Conservation (phyloP, 2,329 filamentous ascomycete genomes). For the Capronia coronata region DNA sequence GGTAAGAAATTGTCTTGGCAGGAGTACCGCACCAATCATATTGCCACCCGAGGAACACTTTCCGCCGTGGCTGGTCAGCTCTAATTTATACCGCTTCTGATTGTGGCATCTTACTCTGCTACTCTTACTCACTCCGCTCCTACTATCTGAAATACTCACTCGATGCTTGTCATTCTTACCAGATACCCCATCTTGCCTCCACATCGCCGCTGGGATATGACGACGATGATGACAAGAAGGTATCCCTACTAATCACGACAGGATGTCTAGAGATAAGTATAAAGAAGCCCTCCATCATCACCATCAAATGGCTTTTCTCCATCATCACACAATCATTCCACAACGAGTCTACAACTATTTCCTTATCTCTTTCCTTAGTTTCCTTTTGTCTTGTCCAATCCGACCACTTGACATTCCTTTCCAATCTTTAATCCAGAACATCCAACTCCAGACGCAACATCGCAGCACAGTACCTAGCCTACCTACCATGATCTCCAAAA, state of each 20-base stretch:
- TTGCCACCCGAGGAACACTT: too few relatives aligned
- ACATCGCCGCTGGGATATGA: neutral
- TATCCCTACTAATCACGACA: neutral
- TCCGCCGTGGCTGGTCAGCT: neutral
- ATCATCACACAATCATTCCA: neutral
- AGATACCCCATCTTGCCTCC: neutral
- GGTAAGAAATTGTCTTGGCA: neutral
- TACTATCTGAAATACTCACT: neutral
- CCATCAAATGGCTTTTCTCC: neutral
- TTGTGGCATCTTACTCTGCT: neutral
- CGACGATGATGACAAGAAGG: neutral
- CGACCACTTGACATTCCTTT: neutral
- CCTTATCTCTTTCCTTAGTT: neutral
- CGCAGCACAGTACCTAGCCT: neutral
- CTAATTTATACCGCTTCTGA: neutral
- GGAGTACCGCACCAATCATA: neutral
- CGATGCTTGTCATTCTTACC: neutral
- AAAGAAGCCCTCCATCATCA: neutral
- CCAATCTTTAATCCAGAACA: neutral
- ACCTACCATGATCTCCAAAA: neutral
- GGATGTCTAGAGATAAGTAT: neutral
- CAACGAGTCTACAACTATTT: neutral
- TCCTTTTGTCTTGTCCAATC: neutral
- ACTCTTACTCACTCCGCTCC: too few relatives aligned
- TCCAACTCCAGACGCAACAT: neutral